phyloP scores from a whole-genome alignment of 2,329 filamentous ascomycete species.

The Trichoderma asperellum region DNA sequence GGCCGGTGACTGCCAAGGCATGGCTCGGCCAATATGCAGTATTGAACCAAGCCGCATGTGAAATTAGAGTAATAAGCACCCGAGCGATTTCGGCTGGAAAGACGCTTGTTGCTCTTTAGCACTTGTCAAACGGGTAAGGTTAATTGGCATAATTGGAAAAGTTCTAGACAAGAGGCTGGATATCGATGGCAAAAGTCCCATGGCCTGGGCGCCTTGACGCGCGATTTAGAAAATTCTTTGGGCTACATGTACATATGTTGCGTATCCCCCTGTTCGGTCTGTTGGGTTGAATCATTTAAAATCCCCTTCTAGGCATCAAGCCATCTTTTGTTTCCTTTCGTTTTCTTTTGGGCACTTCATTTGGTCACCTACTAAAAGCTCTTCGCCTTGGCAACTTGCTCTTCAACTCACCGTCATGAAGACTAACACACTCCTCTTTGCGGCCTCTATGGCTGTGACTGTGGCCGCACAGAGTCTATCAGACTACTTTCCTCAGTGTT shows the following conservation, averaged over 20 bases:
- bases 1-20: conserved; percentile 10
- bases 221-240: neutral
- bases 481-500: conserved; percentile 39
- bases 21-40: conserved; percentile 7
- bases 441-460: conserved; percentile 32
- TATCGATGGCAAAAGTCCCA: neutral
- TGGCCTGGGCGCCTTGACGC: conserved; percentile 1
- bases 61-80: neutral
- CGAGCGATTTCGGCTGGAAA: conserved; percentile 19
- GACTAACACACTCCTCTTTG: conserved; percentile 29
- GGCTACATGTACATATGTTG: neutral
- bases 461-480: conserved; percentile 32
- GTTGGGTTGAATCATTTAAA: neutral
- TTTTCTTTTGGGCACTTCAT: neutral
- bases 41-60: conserved; percentile 9
- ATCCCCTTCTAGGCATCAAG: neutral
- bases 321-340: neutral
- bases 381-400: neutral
- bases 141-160: neutral
- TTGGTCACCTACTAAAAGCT: neutral
- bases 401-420: conserved; percentile 6
- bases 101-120: neutral
- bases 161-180: neutral
- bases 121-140: neutral
- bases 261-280: neutral